Percentiles rank a stretch among this genome's conserved stretches.
phyloP scores from a whole-genome alignment of 805 yeast species.

The Lachancea kluyveri region DNA sequence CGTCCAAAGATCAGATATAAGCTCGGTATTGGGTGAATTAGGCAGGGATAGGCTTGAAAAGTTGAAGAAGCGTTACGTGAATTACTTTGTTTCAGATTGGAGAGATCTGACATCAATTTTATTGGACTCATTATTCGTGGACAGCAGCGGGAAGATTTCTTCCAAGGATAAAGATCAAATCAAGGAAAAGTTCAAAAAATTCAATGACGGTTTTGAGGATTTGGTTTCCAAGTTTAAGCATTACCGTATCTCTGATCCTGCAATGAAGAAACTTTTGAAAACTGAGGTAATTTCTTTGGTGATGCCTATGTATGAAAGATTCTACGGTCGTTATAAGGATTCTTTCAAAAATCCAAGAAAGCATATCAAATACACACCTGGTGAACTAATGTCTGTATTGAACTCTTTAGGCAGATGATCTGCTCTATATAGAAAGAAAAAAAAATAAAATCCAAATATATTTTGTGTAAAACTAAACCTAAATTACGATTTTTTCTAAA shows the following conservation, averaged over 20 bases:
- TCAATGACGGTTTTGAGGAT: slow-evolving; percentile 79
- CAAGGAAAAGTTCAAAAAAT: slow-evolving; percentile 77
- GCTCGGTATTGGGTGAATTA: slow-evolving; percentile 43
- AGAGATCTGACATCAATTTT: slow-evolving; percentile 66
- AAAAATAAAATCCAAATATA: too few relatives aligned
- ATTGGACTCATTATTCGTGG: slow-evolving; percentile 68
- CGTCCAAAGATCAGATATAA: slow-evolving; percentile 52
- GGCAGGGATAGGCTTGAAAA: slow-evolving; percentile 62
- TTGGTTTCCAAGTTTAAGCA: slow-evolving; percentile 59
- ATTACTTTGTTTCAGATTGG: slow-evolving; percentile 74
- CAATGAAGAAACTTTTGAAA: slow-evolving; percentile 54
- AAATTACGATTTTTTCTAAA: too few relatives aligned
- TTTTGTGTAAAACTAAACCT: too few relatives aligned
- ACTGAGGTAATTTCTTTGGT: slow-evolving; percentile 68
- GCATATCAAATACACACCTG: slow-evolving; percentile 32
- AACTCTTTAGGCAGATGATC: slow-evolving; percentile 22
- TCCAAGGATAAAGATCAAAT: slow-evolving; percentile 76
- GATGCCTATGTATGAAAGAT: slow-evolving; percentile 76
- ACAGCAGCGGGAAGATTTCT: slow-evolving; percentile 40
- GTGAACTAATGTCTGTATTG: slow-evolving; percentile 23
- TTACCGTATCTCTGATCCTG: slow-evolving; percentile 60
- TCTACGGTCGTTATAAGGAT: slow-evolving; percentile 57
- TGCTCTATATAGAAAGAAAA: too few relatives aligned
- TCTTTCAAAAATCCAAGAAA: slow-evolving; percentile 32
- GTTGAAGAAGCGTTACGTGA: slow-evolving; percentile 66